These are phyloP conservation scores for Copromyces sp. DNA, from an alignment of 495 filamentous ascomycete species.

Conservation along the genomic window DNA sequence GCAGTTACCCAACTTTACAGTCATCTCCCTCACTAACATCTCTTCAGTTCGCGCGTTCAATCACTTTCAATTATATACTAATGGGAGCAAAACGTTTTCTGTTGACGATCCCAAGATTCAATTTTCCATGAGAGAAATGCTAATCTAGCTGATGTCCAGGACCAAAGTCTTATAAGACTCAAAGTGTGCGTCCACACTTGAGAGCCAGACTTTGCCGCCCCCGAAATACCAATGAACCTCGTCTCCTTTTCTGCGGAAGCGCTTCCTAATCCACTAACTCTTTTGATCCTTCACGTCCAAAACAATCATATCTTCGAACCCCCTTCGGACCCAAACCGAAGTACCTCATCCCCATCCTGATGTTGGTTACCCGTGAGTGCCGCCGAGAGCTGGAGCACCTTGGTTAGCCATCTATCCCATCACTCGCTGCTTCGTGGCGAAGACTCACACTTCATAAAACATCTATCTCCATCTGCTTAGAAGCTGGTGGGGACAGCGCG, in stretches of 20 bases:
- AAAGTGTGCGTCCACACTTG: background rate
- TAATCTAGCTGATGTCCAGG: background rate
- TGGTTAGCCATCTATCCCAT: background rate
- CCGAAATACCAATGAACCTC: background rate
- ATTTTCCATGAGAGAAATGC: background rate
- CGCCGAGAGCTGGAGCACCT: background rate
- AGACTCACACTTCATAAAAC: background rate
- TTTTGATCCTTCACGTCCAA: background rate
- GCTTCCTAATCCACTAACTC: background rate
- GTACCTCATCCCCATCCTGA: background rate
- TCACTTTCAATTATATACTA: too few species aligned
- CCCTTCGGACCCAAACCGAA: background rate
- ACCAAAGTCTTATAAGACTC: background rate
- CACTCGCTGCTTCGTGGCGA: background rate
- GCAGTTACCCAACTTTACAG: too few species aligned
- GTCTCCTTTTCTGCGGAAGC: background rate
- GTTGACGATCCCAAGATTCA: background rate
- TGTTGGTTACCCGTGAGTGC: background rate
- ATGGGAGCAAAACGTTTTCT: too few species aligned
- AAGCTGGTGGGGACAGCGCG: background rate
- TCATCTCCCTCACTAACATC: too few species aligned
- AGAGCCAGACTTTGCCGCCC: background rate
- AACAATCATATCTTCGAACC: background rate
- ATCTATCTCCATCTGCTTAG: background rate
- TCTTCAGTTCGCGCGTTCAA: too few species aligned